These are phyloP conservation scores for Metschnikowia sp. DNA, from an alignment of 805 yeast genomes.

Conservation along the genomic window DNA sequence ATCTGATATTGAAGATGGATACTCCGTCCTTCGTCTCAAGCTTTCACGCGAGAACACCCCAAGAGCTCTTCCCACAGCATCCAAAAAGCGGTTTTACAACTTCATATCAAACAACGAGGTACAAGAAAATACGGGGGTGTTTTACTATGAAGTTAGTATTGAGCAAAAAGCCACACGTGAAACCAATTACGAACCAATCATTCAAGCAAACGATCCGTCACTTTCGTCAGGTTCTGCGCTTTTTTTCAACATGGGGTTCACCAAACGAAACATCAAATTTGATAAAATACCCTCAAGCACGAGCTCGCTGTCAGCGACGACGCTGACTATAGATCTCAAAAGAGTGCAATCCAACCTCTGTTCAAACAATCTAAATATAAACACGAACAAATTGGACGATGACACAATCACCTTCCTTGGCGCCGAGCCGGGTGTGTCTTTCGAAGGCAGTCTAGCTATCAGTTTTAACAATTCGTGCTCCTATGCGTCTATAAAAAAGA, in stretches of 20 bases:
- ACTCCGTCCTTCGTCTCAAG: constrained; percentile 26
- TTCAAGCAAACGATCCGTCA: constrained; percentile 32
- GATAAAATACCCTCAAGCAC: constrained; percentile 16
- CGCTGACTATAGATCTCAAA: constrained; percentile 28
- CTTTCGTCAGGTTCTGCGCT: constrained; percentile 32
- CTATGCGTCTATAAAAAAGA: constrained; percentile 33
- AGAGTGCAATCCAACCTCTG: constrained; percentile 27
- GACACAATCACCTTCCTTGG: constrained; percentile 26
- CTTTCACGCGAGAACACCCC: constrained; percentile 6
- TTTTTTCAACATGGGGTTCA: constrained; percentile 33
- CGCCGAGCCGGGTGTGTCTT: constrained; percentile 36
- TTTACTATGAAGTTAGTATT: constrained; percentile 39
- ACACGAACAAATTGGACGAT: constrained; percentile 11
- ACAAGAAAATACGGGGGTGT: constrained; percentile 32
- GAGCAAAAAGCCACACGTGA: constrained; percentile 33
- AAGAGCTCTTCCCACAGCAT: not conserved
- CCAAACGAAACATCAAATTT: constrained; percentile 25
- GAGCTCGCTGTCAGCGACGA: constrained; percentile 4
- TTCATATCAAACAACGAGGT: constrained; percentile 38
- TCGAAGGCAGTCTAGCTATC: constrained; percentile 40
- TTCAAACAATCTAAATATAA: constrained; percentile 11
- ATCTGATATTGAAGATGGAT: constrained; percentile 27
- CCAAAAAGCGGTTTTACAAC: constrained; percentile 27
- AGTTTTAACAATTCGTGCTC: constrained; percentile 39
- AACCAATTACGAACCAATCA: constrained; percentile 30